These are phyloP conservation scores for Chloropicon primus DNA, from an alignment of 139 green algal species.

Conservation along the genomic window DNA sequence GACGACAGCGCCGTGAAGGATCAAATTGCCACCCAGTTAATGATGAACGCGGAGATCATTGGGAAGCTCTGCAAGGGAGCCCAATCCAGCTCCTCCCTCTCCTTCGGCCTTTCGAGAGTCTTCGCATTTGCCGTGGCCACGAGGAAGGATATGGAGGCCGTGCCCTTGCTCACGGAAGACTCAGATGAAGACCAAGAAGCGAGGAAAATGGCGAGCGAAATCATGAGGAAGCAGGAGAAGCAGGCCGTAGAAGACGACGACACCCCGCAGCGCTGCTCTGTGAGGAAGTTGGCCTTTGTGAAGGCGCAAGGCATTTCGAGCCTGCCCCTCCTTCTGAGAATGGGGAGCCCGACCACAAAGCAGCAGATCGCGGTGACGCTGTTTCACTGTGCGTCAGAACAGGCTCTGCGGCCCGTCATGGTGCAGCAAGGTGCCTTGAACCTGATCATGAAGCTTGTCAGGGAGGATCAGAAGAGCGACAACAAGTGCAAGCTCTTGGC, in stretches of 20 bases:
- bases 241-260: neutral
- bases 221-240: neutral
- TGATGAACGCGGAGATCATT: neutral
- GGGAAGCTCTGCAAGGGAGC: neutral
- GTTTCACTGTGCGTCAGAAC: neutral
- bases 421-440: neutral
- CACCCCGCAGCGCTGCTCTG: neutral
- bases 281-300: neutral
- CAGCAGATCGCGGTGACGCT: neutral
- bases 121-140: neutral
- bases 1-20: neutral
- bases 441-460: neutral
- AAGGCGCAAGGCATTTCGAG: neutral
- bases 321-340: neutral
- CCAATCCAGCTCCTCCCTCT: neutral
- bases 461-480: neutral
- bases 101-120: neutral
- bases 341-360: neutral
- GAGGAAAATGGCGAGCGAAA: neutral
- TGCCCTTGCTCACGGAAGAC: neutral
- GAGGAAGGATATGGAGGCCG: neutral
- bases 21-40: neutral
- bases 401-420: neutral
- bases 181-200: neutral
- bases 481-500: neutral